Evolutionary conservation across 257 asterid species (phyloP).

Genomic region (Nicotiana paniculata): DNA sequence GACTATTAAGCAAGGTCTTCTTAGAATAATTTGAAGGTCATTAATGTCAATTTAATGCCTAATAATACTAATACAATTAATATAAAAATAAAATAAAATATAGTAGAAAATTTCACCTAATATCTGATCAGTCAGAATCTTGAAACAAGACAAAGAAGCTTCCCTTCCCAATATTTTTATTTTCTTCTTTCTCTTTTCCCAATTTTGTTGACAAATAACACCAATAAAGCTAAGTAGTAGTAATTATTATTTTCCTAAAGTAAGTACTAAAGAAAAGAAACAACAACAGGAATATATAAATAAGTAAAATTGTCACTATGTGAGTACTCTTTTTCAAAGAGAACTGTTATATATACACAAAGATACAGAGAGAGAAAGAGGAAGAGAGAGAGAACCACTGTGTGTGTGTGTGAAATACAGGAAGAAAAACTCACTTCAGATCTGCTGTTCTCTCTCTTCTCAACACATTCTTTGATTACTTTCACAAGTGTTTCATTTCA

Average conservation of each 20-base stretch:
- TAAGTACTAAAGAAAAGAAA: slow-evolving; percentile 2
- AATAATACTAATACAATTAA: not conserved
- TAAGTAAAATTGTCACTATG: not conserved
- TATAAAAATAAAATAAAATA: slow-evolving; percentile 9
- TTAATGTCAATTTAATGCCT: slow-evolving; percentile 10
- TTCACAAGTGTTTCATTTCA: slow-evolving; percentile 17
- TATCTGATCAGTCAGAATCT: slow-evolving; percentile 37
- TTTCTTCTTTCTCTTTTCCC: slow-evolving; percentile 3
- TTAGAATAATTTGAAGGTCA: slow-evolving; percentile 16
- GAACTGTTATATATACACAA: slow-evolving; percentile 1
- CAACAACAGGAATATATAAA: slow-evolving; percentile 8
- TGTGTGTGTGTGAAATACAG: not conserved
- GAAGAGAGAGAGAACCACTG: slow-evolving; percentile 13
- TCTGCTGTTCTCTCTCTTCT: slow-evolving; percentile 26
- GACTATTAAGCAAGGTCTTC: not conserved
- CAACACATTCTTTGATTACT: slow-evolving; percentile 20
- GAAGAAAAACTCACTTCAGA: slow-evolving; percentile 23
- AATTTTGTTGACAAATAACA: not conserved
- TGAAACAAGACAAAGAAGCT: slow-evolving; percentile 42
- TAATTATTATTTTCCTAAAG: not conserved
- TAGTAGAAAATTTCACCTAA: slow-evolving; percentile 36
- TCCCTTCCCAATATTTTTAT: slow-evolving; percentile 22
- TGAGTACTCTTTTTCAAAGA: not conserved
- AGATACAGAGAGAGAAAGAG: slow-evolving; percentile 32
- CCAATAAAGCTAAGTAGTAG: not conserved